phyloP scores from a whole-genome alignment of 306 rosid genomes.

The Lagenaria siceraria region DNA sequence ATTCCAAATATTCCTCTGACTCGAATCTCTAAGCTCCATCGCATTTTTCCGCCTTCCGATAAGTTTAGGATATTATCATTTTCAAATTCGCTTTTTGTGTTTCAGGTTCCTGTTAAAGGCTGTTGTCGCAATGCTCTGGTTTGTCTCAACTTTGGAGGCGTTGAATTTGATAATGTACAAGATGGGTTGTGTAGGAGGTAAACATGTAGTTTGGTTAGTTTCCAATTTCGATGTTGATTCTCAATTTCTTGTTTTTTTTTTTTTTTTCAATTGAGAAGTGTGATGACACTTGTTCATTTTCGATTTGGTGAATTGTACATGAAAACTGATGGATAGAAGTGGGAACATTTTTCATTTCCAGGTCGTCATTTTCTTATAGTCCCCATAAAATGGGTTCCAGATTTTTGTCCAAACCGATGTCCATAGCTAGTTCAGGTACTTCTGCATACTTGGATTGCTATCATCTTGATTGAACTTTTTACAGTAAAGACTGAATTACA shows the following conservation, averaged over 20 bases:
- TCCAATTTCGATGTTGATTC: neutral
- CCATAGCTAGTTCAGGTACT: constrained; percentile 33
- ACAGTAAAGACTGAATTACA: neutral
- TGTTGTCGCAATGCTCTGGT: neutral
- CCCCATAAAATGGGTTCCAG: constrained; percentile 3
- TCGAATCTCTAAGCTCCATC: neutral
- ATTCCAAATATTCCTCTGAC: neutral
- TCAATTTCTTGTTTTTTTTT: neutral
- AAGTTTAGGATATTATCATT: neutral
- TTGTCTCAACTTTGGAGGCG: constrained; percentile 5
- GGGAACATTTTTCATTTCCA: neutral
- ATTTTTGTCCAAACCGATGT: constrained; percentile 6
- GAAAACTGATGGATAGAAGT: neutral
- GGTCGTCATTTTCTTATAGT: constrained; percentile 9
- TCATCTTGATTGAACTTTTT: neutral
- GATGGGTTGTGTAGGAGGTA: constrained; percentile 20
- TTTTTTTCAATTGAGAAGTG: neutral
- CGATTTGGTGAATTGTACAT: neutral
- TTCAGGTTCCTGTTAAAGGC: constrained; percentile 15
- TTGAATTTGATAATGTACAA: constrained; percentile 4
- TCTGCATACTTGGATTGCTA: neutral
- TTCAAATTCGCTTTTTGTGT: neutral
- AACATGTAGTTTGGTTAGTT: neutral
- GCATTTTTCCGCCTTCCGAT: neutral
- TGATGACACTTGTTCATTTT: neutral